These are phyloP conservation scores for Mycena epipterygia DNA, from an alignment of 768 basidiomycete genomes.

Conservation along the genomic window DNA sequence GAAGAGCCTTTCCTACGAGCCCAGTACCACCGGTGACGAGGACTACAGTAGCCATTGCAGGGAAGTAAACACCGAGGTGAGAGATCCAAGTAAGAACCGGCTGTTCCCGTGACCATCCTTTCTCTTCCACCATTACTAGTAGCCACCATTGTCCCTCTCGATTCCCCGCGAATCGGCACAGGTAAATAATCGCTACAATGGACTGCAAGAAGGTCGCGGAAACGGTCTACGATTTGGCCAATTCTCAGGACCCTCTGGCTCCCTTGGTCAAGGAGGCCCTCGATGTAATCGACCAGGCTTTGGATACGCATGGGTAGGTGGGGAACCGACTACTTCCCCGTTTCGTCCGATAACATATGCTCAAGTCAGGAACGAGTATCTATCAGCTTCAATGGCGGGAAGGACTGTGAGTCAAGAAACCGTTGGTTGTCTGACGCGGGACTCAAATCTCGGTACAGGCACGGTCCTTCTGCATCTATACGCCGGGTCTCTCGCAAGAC, in stretches of 20 bases:
- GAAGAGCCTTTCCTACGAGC: slow-evolving; percentile 74
- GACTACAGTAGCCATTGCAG: slow-evolving; percentile 52
- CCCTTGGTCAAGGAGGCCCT: slow-evolving; percentile 82
- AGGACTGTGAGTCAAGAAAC: slow-evolving; percentile 83
- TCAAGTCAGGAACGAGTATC: slow-evolving; percentile 78
- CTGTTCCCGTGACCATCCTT: not conserved
- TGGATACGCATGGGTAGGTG: slow-evolving; percentile 88
- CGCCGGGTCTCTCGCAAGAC: slow-evolving; percentile 75
- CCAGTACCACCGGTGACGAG: slow-evolving; percentile 79
- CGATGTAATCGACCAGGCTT: slow-evolving; percentile 81
- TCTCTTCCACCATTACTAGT: not conserved
- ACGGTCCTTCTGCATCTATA: slow-evolving; percentile 95
- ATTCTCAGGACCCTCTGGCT: slow-evolving; percentile 67
- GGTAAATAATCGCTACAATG: slow-evolving; percentile 45
- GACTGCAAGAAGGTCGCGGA: slow-evolving; percentile 66
- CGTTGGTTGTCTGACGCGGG: slow-evolving; percentile 14
- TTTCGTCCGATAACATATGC: slow-evolving; percentile 33
- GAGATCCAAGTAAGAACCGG: not conserved
- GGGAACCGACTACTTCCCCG: slow-evolving; percentile 19
- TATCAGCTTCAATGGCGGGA: slow-evolving; percentile 98
- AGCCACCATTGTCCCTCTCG: not conserved
- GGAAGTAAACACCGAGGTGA: not conserved
- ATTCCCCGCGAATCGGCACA: not conserved
- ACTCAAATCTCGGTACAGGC: slow-evolving; percentile 61
- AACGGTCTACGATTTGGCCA: slow-evolving; percentile 74